Evolutionary conservation across 306 rosid genomes (phyloP).

Genomic region (Quercus robur): DNA sequence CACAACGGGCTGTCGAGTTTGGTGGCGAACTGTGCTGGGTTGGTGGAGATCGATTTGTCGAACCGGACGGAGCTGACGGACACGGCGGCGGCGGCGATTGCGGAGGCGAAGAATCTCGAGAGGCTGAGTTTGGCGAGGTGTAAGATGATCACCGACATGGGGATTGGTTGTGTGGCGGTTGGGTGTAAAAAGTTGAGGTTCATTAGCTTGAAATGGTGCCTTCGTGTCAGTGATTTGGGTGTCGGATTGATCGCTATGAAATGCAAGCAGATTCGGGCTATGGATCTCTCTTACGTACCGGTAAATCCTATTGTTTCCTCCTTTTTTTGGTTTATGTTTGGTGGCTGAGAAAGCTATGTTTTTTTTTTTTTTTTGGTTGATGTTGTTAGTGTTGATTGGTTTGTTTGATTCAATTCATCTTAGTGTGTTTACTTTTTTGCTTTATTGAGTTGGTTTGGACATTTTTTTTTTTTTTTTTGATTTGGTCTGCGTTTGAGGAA

Average conservation of each 20-base stretch:
- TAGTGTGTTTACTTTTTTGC: not conserved
- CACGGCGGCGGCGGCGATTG: conserved; percentile 55
- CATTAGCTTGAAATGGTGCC: conserved; percentile 81
- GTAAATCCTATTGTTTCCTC: conserved; percentile 28
- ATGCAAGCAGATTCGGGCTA: conserved; percentile 57
- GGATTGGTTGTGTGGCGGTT: conserved; percentile 88
- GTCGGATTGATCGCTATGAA: conserved; percentile 80
- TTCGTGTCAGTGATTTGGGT: conserved; percentile 79
- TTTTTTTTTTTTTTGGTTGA: not conserved
- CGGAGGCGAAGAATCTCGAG: conserved; percentile 70
- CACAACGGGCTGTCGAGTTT: conserved; percentile 50
- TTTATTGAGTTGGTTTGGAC: not conserved
- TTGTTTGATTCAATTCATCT: not conserved
- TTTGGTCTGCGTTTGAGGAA: not conserved
- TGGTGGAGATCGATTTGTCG: conserved; percentile 77
- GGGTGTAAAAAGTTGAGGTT: conserved; percentile 74
- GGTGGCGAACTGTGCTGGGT: conserved; percentile 35
- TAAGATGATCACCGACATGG: conserved; percentile 75
- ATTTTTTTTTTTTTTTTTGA: not conserved
- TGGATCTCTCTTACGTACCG: conserved; percentile 89
- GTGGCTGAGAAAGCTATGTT: not conserved
- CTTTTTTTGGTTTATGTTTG: not conserved
- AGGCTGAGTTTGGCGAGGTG: conserved; percentile 77
- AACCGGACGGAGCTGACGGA: conserved; percentile 74
- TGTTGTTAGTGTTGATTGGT: not conserved